These are phyloP conservation scores for Penicillium canariense DNA, from an alignment of 495 filamentous ascomycete genomes.

Conservation along the genomic window DNA sequence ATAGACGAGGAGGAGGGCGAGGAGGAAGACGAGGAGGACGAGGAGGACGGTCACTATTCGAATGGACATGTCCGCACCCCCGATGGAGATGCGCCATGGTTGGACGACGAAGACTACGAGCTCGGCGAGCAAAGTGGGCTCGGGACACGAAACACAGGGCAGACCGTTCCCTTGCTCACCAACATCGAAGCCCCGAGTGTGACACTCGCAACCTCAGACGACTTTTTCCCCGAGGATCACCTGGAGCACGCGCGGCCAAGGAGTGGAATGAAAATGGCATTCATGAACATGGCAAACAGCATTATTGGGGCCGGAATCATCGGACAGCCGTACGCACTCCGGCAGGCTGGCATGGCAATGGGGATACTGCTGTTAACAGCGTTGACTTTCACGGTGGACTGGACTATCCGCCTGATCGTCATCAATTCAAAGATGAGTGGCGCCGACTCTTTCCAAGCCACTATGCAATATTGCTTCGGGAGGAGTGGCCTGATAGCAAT, in stretches of 20 bases:
- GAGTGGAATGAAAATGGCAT: slow-evolving; percentile 66
- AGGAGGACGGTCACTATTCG: slow-evolving; percentile 35
- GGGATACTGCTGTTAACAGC: slow-evolving; percentile 74
- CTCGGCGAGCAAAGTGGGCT: slow-evolving; percentile 24
- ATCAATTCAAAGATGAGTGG: slow-evolving; percentile 94
- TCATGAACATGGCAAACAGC: slow-evolving; percentile 99
- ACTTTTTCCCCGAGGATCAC: slow-evolving; percentile 58
- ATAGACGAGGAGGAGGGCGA: slow-evolving; percentile 48
- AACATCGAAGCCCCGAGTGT: slow-evolving; percentile 85
- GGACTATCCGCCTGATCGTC: slow-evolving; percentile 96
- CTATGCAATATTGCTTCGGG: slow-evolving; percentile 92
- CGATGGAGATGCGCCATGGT: slow-evolving; percentile 41
- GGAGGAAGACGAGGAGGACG: slow-evolving; percentile 34
- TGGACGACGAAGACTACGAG: slow-evolving; percentile 59
- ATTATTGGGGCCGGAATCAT: slow-evolving; percentile 99
- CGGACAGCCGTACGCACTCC: slow-evolving; percentile 92
- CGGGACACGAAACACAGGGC: slow-evolving; percentile 31
- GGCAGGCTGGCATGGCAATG: slow-evolving; percentile 79
- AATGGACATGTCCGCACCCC: slow-evolving; percentile 37
- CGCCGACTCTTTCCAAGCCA: slow-evolving; percentile 88
- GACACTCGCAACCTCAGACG: slow-evolving; percentile 65
- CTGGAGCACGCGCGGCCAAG: slow-evolving; percentile 61
- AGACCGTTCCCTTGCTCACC: slow-evolving; percentile 73
- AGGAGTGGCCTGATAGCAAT: slow-evolving; percentile 85
- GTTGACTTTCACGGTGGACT: slow-evolving; percentile 83